phyloP scores from a whole-genome alignment of 2,329 filamentous ascomycete species.

The Lachnellula cervina region DNA sequence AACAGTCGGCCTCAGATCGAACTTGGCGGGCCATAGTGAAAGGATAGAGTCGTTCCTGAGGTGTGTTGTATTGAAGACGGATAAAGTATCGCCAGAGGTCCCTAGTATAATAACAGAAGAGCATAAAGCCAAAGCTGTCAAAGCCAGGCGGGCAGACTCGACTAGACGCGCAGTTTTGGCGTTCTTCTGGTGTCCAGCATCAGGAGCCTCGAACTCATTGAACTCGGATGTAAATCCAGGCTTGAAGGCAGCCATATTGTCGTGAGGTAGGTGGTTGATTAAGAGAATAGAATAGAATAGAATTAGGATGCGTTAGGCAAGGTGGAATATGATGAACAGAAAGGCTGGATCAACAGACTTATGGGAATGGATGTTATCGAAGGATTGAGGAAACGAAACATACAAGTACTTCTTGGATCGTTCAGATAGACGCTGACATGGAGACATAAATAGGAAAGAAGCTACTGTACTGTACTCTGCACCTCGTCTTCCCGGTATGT shows the following conservation, averaged over 20 bases:
- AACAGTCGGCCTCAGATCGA: conserved; percentile 52
- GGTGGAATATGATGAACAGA: conserved; percentile 1
- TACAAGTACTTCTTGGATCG: conserved; percentile 28
- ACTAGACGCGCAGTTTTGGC: conserved; percentile 20
- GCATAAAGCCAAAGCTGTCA: conserved; percentile 47
- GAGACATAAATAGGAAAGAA: conserved; percentile 26
- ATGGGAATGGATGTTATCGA: conserved; percentile 3
- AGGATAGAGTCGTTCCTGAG: conserved; percentile 44
- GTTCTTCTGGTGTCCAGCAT: conserved; percentile 6
- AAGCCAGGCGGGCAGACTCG: conserved; percentile 42
- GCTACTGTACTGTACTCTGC: background rate
- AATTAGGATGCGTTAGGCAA: background rate
- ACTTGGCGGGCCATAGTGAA: conserved; percentile 53
- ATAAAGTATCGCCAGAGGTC: conserved; percentile 49
- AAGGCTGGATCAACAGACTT: conserved; percentile 13
- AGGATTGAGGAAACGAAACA: conserved; percentile 22
- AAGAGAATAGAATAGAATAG: background rate
- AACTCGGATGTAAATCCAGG: conserved; percentile 17
- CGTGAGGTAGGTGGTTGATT: background rate
- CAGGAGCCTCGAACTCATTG: conserved; percentile 20
- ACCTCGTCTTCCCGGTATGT: background rate
- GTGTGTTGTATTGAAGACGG: conserved; percentile 51
- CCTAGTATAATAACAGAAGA: conserved; percentile 49
- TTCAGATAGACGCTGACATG: conserved; percentile 21
- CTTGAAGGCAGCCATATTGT: conserved; percentile 16